These are phyloP conservation scores for Aphanocladium album DNA, from an alignment of 2,329 filamentous ascomycete species.

Conservation along the genomic window DNA sequence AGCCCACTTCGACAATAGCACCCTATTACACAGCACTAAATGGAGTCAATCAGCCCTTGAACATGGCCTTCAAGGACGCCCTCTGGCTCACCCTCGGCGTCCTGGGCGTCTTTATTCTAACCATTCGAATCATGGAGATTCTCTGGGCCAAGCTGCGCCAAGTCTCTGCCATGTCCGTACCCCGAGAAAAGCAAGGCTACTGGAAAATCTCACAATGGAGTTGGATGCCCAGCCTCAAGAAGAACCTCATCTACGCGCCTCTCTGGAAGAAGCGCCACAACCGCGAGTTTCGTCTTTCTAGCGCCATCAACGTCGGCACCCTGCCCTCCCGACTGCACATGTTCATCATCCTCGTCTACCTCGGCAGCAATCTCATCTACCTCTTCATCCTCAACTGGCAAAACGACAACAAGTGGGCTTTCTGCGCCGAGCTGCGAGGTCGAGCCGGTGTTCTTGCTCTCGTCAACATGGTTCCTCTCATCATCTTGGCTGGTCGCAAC, in stretches of 20 bases:
- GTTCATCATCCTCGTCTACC: conserved; percentile 51
- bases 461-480: conserved; percentile 86
- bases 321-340: conserved; percentile 61
- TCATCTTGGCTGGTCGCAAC: conserved; percentile 86
- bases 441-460: conserved; percentile 78
- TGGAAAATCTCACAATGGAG: conserved; percentile 54
- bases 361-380: conserved; percentile 58
- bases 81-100: conserved; percentile 59
- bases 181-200: conserved; percentile 50
- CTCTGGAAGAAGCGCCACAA: conserved; percentile 63
- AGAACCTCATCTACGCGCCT: conserved; percentile 55
- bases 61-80: conserved; percentile 51
- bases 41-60: conserved; percentile 55
- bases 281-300: conserved; percentile 58
- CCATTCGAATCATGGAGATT: conserved; percentile 50
- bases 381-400: conserved; percentile 58
- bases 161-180: conserved; percentile 51
- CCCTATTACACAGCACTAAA: conserved; percentile 52
- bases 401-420: conserved; percentile 53
- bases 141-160: conserved; percentile 53
- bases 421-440: conserved; percentile 79
- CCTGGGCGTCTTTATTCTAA: conserved; percentile 48
- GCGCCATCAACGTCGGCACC: conserved; percentile 55
- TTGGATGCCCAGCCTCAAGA: conserved; percentile 60
- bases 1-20: conserved; percentile 44